Percentiles rank a stretch among this genome's conserved stretches.
Conservation (phyloP, 257 asterid genomes). For the Avicennia marina region DNA sequence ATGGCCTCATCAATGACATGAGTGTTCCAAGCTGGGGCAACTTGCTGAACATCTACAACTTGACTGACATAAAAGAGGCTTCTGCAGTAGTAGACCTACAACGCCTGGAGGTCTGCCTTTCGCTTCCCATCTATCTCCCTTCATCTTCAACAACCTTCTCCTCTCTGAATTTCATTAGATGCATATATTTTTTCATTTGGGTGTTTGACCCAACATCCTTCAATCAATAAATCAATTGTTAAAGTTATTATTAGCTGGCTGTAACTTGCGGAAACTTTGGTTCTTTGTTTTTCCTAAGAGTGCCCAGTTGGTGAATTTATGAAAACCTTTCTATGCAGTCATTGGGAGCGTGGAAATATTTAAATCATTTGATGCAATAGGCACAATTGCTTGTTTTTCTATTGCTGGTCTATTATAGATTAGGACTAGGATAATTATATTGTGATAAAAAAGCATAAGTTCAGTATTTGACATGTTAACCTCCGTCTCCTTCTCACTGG, state of each 20-base stretch:
- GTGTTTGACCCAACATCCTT: neutral
- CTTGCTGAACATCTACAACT: slow-evolving; percentile 62
- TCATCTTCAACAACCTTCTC: neutral
- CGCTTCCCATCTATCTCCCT: slow-evolving; percentile 8
- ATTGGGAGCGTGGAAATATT: no score
- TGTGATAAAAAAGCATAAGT: no score
- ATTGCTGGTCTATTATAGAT: no score
- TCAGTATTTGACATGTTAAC: neutral
- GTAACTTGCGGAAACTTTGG: no score
- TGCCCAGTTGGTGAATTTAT: no score
- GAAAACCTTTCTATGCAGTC: no score
- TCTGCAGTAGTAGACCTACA: slow-evolving; percentile 77
- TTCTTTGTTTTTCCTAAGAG: no score
- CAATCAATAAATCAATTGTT: neutral
- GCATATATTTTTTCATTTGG: neutral
- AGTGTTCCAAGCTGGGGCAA: slow-evolving; percentile 74
- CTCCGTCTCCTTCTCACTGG: neutral
- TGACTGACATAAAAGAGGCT: slow-evolving; percentile 69
- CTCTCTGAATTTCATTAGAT: neutral
- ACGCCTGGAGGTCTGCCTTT: slow-evolving; percentile 68
- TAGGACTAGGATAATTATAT: no score
- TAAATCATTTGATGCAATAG: no score
- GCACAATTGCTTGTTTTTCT: no score
- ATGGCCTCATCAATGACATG: slow-evolving; percentile 42
- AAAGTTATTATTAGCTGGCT: neutral